These are phyloP conservation scores for Sphagnum contortum DNA, from an alignment of 225 moss, liverwort and hornwort species.

Conservation along the genomic window DNA sequence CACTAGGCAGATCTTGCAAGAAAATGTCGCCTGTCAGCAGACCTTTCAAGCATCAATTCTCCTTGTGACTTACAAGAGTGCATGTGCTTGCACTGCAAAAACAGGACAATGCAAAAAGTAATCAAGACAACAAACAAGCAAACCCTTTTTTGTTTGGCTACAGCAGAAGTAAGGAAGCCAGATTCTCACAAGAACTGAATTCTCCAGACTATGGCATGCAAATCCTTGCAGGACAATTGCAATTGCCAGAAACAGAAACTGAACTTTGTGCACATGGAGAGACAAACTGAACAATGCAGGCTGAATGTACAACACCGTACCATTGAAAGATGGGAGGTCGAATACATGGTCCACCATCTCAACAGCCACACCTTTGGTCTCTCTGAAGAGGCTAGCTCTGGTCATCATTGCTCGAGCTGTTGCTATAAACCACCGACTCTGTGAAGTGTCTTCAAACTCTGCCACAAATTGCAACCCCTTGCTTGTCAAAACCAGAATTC, in stretches of 20 bases:
- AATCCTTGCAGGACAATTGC: too few species aligned
- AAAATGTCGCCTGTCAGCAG: constrained; percentile 72
- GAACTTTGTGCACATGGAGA: too few species aligned
- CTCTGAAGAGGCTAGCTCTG: constrained; percentile 70
- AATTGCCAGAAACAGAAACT: too few species aligned
- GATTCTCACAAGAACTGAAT: too few species aligned
- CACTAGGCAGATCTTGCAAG: constrained; percentile 89
- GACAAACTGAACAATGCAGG: not conserved
- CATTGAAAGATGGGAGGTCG: constrained; percentile 88
- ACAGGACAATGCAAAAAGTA: too few species aligned
- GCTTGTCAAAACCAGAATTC: too few species aligned
- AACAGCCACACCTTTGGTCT: constrained; percentile 78
- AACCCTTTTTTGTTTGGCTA: too few species aligned
- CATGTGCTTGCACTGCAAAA: too few species aligned
- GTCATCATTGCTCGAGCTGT: constrained; percentile 76
- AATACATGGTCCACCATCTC: constrained; percentile 78
- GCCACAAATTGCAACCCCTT: not conserved
- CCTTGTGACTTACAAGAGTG: too few species aligned
- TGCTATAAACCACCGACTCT: constrained; percentile 73
- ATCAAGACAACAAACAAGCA: too few species aligned
- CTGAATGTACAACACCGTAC: constrained; percentile 16
- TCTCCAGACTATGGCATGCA: too few species aligned
- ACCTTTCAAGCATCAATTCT: constrained; percentile 34
- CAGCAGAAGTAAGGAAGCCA: too few species aligned
- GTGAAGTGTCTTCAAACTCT: constrained; percentile 65